Evolutionary conservation across 192 early-diverging fungal species (phyloP).

Genomic region (Coemansia nantahalensis): DNA sequence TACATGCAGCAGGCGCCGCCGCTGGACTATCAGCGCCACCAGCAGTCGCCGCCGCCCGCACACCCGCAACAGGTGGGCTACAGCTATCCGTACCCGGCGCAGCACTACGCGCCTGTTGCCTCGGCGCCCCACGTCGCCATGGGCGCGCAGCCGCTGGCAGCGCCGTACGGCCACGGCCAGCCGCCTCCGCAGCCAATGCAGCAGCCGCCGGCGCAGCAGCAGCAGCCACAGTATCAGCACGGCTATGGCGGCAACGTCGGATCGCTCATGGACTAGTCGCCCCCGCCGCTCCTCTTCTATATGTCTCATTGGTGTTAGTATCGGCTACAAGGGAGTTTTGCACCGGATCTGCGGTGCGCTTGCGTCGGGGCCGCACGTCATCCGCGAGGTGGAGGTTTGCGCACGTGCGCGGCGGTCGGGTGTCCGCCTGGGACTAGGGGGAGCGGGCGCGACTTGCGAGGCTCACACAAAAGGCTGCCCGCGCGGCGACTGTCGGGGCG

Average conservation of each 20-base stretch:
- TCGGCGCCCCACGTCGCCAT: conserved; percentile 13
- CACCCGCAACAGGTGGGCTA: conserved; percentile 19
- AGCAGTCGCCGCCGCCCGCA: conserved; percentile 5
- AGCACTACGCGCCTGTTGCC: conserved; percentile 16
- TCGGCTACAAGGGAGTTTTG: no score
- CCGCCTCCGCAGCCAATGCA: conserved; percentile 5
- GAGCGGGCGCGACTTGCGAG: no score
- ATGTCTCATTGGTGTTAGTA: no score
- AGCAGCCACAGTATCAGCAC: conserved; percentile 39
- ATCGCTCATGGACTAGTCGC: conserved; percentile 41
- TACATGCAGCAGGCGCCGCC: no score
- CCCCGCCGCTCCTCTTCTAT: neutral
- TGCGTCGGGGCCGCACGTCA: no score
- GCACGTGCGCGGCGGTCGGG: no score
- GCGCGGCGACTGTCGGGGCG: no score
- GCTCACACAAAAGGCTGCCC: no score
- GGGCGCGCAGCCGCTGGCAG: conserved; percentile 21
- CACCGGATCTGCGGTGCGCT: no score
- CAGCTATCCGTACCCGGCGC: conserved; percentile 23
- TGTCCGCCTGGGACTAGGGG: no score
- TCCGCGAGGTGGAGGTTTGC: no score
- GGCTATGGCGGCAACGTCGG: conserved; percentile 48
- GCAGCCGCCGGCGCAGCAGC: conserved; percentile 15
- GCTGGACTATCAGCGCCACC: no score
- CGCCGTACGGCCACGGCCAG: conserved; percentile 23